Base-by-base conservation (phyloP, 2,329 filamentous ascomycete species). In the Claviceps digitariae region DNA sequence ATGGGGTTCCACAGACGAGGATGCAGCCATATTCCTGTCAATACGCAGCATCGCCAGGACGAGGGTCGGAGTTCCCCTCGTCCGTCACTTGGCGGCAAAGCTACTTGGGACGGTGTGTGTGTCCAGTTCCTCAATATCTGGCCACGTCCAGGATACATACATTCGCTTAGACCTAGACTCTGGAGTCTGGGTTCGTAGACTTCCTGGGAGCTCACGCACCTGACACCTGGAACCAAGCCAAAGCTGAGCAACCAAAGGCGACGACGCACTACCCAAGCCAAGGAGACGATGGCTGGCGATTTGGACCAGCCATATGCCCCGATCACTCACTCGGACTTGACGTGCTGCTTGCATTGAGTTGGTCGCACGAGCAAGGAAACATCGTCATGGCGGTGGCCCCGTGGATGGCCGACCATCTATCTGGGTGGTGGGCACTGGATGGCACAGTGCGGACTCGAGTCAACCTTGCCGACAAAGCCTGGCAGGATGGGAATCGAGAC, bases 1-100 rank as follows among this genome's bases (percentile, higher is more conserved):
- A 45, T 41, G 27, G 43, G 48, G 53, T 55, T 55, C 50, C 53
- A 55, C 50, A 50, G n/a, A 34, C 53, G 41, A 31, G 34, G 48
- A 48, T 41, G 31, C 17, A 38, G 52, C 44, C 43, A 34, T 38
- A 23, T 36, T 43, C 13, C 31, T 54, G 52, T 50, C 49, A 40
- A 21, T 27, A 43, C 21, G 34, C 31, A 45, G 48, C 29, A 36
- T 47, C 48, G 3, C 21, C 44, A 43, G 23, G 20, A 45, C 12
- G 50, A 17, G 27, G 46, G 4, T 17, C 3, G 3, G 44, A 17
- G 40, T 50, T 27, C 27, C 50, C 34, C 38, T 15, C 38, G 20
- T 20, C 20, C 10, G 13, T 21, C n/a, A 27, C 15, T 8, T 31
- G 6, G 27, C 29, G 17, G 45, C 36, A 12, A 46, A 45, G n/a